Percentiles rank a stretch among this genome's conserved stretches.
phyloP scores from a whole-genome alignment of 805 yeast genomes.

The Yarrowia sp. region DNA sequence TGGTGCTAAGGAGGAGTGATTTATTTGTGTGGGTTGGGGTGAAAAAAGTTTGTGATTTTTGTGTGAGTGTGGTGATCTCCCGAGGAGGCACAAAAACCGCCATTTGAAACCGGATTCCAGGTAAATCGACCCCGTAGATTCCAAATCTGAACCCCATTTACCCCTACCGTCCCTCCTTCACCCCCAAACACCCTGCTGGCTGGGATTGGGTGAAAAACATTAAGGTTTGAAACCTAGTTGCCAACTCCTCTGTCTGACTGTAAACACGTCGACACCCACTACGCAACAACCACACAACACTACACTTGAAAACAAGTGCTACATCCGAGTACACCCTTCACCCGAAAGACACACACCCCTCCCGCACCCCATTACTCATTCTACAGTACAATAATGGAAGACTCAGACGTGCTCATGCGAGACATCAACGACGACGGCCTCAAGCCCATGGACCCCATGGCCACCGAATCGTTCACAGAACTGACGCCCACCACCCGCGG shows the following conservation, averaged over 20 bases:
- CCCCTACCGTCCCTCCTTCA: too few relatives aligned
- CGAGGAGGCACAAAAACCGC: too few relatives aligned
- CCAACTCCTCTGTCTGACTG: background rate
- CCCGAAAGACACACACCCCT: background rate
- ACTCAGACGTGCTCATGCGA: constrained; percentile 44
- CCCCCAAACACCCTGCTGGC: background rate
- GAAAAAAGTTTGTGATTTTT: too few relatives aligned
- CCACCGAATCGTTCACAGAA: constrained; percentile 53
- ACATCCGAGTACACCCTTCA: background rate
- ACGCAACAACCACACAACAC: background rate
- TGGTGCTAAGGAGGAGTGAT: too few relatives aligned
- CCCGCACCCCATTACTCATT: background rate
- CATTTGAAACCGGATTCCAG: too few relatives aligned
- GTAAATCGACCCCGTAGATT: too few relatives aligned
- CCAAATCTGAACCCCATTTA: too few relatives aligned
- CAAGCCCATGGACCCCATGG: constrained; percentile 27
- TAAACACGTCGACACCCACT: constrained; percentile 14
- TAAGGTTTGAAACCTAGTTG: background rate
- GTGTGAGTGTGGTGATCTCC: too few relatives aligned
- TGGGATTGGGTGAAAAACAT: constrained; percentile 1
- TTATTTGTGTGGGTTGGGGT: too few relatives aligned
- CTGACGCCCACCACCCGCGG: constrained; percentile 50
- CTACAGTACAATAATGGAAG: constrained; percentile 38
- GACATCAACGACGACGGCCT: constrained; percentile 48
- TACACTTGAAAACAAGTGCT: background rate